A percentile compares a stretch with the other conserved stretches of the same genome.
phyloP scores from a whole-genome alignment of 148 eudicot genomes.

The Camellia japonica region DNA sequence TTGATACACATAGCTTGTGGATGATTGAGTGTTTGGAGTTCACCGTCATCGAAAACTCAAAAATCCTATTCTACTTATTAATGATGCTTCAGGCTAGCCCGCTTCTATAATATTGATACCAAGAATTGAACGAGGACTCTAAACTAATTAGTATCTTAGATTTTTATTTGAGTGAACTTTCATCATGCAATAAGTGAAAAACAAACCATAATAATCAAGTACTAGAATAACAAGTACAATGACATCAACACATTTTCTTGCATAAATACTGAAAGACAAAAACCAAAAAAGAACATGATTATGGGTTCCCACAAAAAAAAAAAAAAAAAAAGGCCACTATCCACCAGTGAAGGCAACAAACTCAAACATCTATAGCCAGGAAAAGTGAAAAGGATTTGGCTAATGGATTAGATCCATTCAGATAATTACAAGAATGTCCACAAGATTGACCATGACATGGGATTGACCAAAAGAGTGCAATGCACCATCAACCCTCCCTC shows the following conservation, averaged over 20 bases:
- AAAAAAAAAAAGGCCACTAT: not conserved
- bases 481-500: too few relatives aligned
- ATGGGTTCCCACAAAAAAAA: not conserved
- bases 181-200: not conserved
- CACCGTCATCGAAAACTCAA: too few relatives aligned
- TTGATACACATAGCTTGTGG: too few relatives aligned
- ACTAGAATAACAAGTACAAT: not conserved
- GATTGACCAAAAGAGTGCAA: too few relatives aligned
- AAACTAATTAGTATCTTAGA: not conserved
- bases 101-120: not conserved
- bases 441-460: not conserved
- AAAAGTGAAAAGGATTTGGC: not conserved
- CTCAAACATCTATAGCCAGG: not conserved
- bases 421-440: not conserved
- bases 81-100: not conserved
- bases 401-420: not conserved
- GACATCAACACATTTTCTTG: not conserved
- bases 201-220: constrained; percentile 3
- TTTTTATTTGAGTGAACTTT: not conserved
- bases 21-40: too few relatives aligned
- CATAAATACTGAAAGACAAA: not conserved
- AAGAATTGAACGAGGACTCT: not conserved
- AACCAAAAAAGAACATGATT: not conserved
- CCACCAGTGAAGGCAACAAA: not conserved
- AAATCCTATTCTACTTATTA: too few relatives aligned